phyloP scores from a whole-genome alignment of 306 rosid genomes.

The Trifolium fragiferum region DNA sequence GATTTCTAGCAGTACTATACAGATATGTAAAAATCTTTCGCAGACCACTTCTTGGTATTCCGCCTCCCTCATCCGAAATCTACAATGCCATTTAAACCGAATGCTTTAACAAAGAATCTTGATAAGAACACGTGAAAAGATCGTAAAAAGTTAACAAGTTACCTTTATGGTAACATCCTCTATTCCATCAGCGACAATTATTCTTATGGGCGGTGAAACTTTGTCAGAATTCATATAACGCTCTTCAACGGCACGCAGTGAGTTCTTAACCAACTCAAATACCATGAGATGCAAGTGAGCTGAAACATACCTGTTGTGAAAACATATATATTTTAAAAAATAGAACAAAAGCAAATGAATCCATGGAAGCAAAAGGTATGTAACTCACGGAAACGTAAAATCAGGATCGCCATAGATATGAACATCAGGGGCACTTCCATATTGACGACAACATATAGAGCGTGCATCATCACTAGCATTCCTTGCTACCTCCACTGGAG shows the following conservation, averaged over 20 bases:
- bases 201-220: slow-evolving; percentile 72
- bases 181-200: slow-evolving; percentile 91
- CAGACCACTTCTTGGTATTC: slow-evolving; percentile 83
- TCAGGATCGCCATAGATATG: slow-evolving; percentile 78
- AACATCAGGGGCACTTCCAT: slow-evolving; percentile 83
- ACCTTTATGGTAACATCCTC: slow-evolving; percentile 89
- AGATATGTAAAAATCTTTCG: slow-evolving; percentile 85
- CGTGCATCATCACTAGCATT: slow-evolving; percentile 93
- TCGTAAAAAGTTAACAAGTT: slow-evolving; percentile 16
- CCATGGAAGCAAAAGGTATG: slow-evolving; percentile 19
- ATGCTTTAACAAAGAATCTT: slow-evolving; percentile 19
- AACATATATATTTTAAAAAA: slow-evolving; percentile 21
- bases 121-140: neutral
- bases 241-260: slow-evolving; percentile 96
- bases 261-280: slow-evolving; percentile 95
- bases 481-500: slow-evolving; percentile 78
- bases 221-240: slow-evolving; percentile 77
- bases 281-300: slow-evolving; percentile 97
- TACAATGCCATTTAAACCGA: slow-evolving; percentile 30
- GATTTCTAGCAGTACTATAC: slow-evolving; percentile 88
- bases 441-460: slow-evolving; percentile 75
- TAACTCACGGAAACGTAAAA: slow-evolving; percentile 92
- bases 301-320: slow-evolving; percentile 75
- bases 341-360: slow-evolving; percentile 34
- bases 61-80: slow-evolving; percentile 90